Base-by-base conservation (phyloP, 768 basidiomycete genomes). In the Austroboletus eburneus region DNA sequence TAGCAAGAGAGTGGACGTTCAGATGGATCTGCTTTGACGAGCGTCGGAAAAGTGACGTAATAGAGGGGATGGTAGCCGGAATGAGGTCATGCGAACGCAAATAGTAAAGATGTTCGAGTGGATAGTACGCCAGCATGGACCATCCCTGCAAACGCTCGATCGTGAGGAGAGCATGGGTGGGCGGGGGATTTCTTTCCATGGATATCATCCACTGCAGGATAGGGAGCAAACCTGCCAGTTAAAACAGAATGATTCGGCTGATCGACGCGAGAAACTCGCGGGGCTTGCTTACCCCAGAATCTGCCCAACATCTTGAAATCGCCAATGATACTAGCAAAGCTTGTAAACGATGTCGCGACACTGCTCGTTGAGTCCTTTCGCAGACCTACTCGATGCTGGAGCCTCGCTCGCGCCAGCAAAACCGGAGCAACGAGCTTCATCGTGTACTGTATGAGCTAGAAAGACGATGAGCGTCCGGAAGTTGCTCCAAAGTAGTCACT, bases 131-230 rank as follows among this genome's bases (percentile, higher is more conserved):
- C 10, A 91, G 71, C 87, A 91, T 89, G 2, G 84, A 69, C 69
- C 76, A 66, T 30, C 68, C 88, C 61, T 91, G 88, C 18, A 89
- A 69, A 22, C 88, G 83, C 60, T 91, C 88, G 36, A 91, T 86
- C 1, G 77, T 85, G 41, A 83, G 78, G 24, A 90, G 73, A 36
- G 74, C 74, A 3, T 81, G 76, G 2, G 88, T 90, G 3, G 84
- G 81, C 12, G 81, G 81, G 1, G 81, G 82, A 33, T 66, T 78
- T n/a, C 80, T 78, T 62, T 89, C 87, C 56, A 90, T 64, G 2
- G 83, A 75, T 16, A 85, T 80, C 39, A 91, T 73, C 88, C 87
- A 91, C 57, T 87, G 84, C 36, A 89, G 63, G 34, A 87, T 87
- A 21, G 86, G 84, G 16, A 91, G 67, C n/a, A 89, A 67, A 39